Evolutionary conservation across 345 rosid species (phyloP).

Genomic region (Punica granatum): DNA sequence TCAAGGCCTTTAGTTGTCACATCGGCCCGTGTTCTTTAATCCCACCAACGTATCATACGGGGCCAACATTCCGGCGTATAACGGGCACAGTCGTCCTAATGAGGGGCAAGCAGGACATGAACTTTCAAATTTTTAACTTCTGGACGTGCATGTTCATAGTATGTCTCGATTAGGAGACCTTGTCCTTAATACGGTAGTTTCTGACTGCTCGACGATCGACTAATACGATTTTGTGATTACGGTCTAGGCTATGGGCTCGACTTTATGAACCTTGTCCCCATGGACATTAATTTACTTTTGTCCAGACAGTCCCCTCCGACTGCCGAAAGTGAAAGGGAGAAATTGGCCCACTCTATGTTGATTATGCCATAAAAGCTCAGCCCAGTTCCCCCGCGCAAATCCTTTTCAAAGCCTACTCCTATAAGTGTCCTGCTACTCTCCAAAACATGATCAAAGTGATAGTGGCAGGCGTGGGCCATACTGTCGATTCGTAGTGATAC

Average conservation of each 20-base stretch:
- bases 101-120: too few species aligned
- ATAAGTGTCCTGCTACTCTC: background rate
- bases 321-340: background rate
- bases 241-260: background rate
- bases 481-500: too few species aligned
- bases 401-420: background rate
- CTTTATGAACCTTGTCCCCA: background rate
- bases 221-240: background rate
- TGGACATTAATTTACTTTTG: background rate
- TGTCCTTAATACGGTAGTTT: too few species aligned
- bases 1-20: too few species aligned
- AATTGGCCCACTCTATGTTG: background rate
- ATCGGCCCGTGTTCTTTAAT: background rate
- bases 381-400: background rate
- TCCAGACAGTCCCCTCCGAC: background rate
- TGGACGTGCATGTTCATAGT: too few species aligned
- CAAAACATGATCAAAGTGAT: too few species aligned
- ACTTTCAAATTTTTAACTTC: too few species aligned
- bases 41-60: background rate
- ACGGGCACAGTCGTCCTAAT: too few species aligned
- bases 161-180: too few species aligned
- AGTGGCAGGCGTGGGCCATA: too few species aligned
- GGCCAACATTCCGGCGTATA: background rate
- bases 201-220: background rate
- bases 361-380: background rate